Percentiles rank a stretch among this genome's conserved stretches.
Evolutionary conservation across 768 basidiomycete genomes (phyloP).

Genomic region (Brasilioporus rufonigricans): DNA sequence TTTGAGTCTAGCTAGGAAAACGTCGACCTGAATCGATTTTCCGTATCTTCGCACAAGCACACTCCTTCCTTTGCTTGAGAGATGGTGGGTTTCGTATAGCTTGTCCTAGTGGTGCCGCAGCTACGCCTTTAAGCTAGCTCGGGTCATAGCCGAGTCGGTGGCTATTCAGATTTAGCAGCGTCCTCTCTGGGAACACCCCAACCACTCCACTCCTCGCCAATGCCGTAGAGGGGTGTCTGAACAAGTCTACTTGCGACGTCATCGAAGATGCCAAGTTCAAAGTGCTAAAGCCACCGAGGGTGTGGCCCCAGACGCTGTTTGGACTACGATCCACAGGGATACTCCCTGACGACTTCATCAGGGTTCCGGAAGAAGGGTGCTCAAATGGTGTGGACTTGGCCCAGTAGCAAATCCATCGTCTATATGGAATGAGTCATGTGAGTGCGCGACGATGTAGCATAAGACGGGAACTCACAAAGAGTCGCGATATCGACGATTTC

Average conservation of each 20-base stretch:
- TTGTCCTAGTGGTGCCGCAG: too few species aligned
- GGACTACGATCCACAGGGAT: constrained; percentile 70
- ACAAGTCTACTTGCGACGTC: too few species aligned
- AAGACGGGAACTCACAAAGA: constrained; percentile 33
- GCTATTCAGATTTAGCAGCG: too few species aligned
- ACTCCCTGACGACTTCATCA: constrained; percentile 63
- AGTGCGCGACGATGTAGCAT: neutral
- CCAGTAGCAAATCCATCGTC: constrained; percentile 58
- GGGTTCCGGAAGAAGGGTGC: constrained; percentile 48
- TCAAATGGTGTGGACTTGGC: constrained; percentile 55
- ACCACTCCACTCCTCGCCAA: neutral
- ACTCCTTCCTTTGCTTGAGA: neutral
- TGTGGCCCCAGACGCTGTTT: constrained; percentile 29
- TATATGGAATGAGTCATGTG: constrained; percentile 34
- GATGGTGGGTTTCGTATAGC: neutral
- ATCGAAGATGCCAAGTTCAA: constrained; percentile 30
- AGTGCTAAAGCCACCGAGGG: neutral
- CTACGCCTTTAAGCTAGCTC: too few species aligned
- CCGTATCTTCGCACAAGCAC: too few species aligned
- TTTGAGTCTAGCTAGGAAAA: too few species aligned
- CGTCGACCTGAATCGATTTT: too few species aligned
- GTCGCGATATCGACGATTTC: constrained; percentile 62
- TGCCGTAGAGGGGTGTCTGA: too few species aligned
- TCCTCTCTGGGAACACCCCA: neutral
- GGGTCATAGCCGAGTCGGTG: too few species aligned